Conservation (phyloP, 495 filamentous ascomycete genomes). For the Neurospora intermedia region DNA sequence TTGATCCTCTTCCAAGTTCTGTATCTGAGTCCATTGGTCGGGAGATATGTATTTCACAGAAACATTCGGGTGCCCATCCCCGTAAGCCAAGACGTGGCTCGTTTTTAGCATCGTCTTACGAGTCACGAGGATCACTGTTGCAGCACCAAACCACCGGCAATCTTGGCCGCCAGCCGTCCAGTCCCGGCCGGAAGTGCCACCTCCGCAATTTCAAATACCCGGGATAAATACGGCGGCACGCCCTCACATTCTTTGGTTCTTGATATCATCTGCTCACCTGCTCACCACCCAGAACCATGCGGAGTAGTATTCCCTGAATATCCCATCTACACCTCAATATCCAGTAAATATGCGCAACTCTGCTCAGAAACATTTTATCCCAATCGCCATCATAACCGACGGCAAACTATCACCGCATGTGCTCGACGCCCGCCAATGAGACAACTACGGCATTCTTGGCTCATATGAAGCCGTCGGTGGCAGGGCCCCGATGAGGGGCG, state of each 20-base stretch:
- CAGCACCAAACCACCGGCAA: neutral
- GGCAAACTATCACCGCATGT: slow-evolving; percentile 5
- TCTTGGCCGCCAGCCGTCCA: neutral
- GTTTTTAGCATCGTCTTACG: neutral
- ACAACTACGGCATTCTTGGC: neutral
- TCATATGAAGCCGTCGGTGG: slow-evolving; percentile 1
- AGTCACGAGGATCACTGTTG: neutral
- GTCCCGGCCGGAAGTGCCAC: slow-evolving; percentile 6
- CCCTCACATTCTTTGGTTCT: neutral
- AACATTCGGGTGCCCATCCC: no score
- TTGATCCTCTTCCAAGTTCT: no score
- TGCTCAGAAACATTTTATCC: neutral
- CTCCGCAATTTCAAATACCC: slow-evolving; percentile 15
- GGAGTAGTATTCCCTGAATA: neutral
- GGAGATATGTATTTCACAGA: no score
- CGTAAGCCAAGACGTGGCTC: neutral
- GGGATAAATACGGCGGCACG: slow-evolving; percentile 15
- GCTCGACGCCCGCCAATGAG: slow-evolving; percentile 10
- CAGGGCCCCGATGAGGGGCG: slow-evolving; percentile 7
- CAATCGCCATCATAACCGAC: slow-evolving; percentile 10
- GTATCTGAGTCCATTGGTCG: no score
- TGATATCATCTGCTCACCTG: neutral
- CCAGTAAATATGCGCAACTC: neutral
- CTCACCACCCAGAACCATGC: neutral
- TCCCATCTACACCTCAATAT: neutral